Base-by-base conservation (phyloP, 768 basidiomycete genomes). In the Clitopilus hobsonii region DNA sequence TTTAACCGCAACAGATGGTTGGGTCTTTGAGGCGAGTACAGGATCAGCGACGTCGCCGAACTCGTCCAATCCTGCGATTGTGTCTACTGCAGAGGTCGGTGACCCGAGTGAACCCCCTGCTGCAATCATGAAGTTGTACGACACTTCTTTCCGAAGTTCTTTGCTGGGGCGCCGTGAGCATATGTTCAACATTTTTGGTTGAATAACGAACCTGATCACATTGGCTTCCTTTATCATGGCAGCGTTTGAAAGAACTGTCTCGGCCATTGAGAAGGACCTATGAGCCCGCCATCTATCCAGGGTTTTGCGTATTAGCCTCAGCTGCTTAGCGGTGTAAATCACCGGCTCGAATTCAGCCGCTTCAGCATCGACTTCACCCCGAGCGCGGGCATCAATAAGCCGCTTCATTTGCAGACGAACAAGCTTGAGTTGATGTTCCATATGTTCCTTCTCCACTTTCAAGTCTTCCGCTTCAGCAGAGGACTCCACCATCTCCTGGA, bases 1-100 rank as follows among this genome's bases (percentile, higher is more conserved):
- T 69, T 96, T 98, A 74, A 98, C 77, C 24, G 86, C 89, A 7
- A 95, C 87, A 6, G 86, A 86, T 0, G 95, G 92, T 58, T 93
- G 91, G 1, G 85, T 84, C 5, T 80, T 74, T 3, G 86, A 86
- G 5, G 83, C 79, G 5, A 91, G 81, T 11, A 84, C 79, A 6
- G 89, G 86, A 67, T 95, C 93, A n/a, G 89, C 81, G 8, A 94
- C 90, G 62, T 96, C 93, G 18, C 94, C 96, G 65, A 98, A 93
- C 64, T 94, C 89, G 64, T 90, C 91, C 26, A 97, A 73, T 11
- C 91, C 91, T 26, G 88, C 88, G 59, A 94, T 88, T 24, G 86
- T 87, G 66, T 94, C 93, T 47, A 92, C 80, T 1, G 90, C 86
- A 16, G 95, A 96, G 14, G 77, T 76, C 8, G 95, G 93, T 2